These are phyloP conservation scores for Kluyveromyces lactis DNA, from an alignment of 805 yeast genomes.

Conservation along the genomic window DNA sequence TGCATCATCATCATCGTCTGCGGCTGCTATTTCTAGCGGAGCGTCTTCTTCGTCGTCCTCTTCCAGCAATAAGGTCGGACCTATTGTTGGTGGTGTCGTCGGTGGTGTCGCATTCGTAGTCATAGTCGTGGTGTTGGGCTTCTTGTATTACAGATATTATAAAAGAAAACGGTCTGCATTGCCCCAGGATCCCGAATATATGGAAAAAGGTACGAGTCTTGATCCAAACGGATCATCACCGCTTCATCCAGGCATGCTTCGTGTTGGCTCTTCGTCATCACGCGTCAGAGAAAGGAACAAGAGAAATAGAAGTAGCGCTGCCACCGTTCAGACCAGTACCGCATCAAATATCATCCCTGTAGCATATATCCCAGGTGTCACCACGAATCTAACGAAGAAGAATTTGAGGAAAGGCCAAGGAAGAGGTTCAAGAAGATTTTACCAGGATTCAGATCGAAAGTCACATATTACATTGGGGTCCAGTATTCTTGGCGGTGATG, in stretches of 20 bases:
- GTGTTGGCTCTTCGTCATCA: slow-evolving; percentile 4
- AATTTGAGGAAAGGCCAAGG: slow-evolving; percentile 14
- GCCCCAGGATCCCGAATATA: slow-evolving; percentile 20
- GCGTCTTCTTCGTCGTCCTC: slow-evolving; percentile 3
- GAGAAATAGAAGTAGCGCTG: slow-evolving; percentile 36
- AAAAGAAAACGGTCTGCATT: slow-evolving; percentile 28
- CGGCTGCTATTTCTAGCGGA: slow-evolving; percentile 5
- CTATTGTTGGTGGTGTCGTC: slow-evolving; percentile 56
- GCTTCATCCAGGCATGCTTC: slow-evolving; percentile 1
- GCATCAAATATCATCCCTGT: slow-evolving; percentile 87
- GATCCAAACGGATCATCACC: neutral
- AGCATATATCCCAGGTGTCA: slow-evolving; percentile 92
- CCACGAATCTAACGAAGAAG: slow-evolving; percentile 36
- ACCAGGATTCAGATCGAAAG: slow-evolving; percentile 16
- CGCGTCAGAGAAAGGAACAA: slow-evolving; percentile 2
- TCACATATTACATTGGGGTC: slow-evolving; percentile 34
- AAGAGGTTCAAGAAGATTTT: slow-evolving; percentile 1
- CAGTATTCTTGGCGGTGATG: slow-evolving; percentile 36
- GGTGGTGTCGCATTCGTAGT: slow-evolving; percentile 33
- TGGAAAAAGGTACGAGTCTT: neutral
- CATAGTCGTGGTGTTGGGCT: slow-evolving; percentile 30
- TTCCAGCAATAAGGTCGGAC: slow-evolving; percentile 42
- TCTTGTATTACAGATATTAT: slow-evolving; percentile 37
- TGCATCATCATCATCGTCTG: slow-evolving; percentile 1
- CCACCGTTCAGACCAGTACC: slow-evolving; percentile 55